Conservation (phyloP, 805 yeast genomes). For the Ogataea saltuana region DNA sequence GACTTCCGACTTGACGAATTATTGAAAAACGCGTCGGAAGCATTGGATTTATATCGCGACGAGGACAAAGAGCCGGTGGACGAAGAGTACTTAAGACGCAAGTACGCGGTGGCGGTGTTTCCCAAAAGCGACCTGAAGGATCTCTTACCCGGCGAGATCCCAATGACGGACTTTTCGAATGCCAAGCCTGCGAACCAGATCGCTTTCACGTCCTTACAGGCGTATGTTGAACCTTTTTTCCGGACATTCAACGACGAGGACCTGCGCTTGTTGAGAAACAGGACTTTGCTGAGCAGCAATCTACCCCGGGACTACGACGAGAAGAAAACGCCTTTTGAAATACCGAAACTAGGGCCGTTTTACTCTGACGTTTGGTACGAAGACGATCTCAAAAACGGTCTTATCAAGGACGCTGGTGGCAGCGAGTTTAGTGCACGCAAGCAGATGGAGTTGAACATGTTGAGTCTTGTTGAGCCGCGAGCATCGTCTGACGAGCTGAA, state of each 20-base stretch:
- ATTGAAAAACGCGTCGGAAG: conserved; percentile 22
- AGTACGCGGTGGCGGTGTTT: conserved; percentile 87
- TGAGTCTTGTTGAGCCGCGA: conserved; percentile 44
- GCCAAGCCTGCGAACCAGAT: conserved; percentile 88
- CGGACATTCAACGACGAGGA: conserved; percentile 81
- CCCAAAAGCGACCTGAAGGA: conserved; percentile 77
- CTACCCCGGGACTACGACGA: conserved; percentile 59
- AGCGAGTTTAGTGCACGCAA: conserved; percentile 22
- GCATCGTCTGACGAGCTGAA: conserved; percentile 57
- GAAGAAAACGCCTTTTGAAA: conserved; percentile 64
- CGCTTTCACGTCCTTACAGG: conserved; percentile 82
- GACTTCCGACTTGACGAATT: conserved; percentile 26
- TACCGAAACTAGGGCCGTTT: conserved; percentile 82
- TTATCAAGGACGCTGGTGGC: conserved; percentile 19
- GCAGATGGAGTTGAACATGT: conserved; percentile 27
- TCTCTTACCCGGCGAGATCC: conserved; percentile 83
- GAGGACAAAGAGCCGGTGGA: conserved; percentile 62
- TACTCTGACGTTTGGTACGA: conserved; percentile 86
- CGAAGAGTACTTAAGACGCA: conserved; percentile 64
- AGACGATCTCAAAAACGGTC: conserved; percentile 56
- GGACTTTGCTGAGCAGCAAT: conserved; percentile 54
- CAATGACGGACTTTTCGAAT: conserved; percentile 81
- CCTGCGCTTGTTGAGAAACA: conserved; percentile 65
- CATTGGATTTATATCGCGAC: conserved; percentile 34
- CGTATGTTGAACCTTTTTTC: conserved; percentile 83